A percentile compares a stretch with the other conserved stretches of the same genome.
phyloP scores from a whole-genome alignment of 78 protist species.

The Emiliania huxleyi region DNA sequence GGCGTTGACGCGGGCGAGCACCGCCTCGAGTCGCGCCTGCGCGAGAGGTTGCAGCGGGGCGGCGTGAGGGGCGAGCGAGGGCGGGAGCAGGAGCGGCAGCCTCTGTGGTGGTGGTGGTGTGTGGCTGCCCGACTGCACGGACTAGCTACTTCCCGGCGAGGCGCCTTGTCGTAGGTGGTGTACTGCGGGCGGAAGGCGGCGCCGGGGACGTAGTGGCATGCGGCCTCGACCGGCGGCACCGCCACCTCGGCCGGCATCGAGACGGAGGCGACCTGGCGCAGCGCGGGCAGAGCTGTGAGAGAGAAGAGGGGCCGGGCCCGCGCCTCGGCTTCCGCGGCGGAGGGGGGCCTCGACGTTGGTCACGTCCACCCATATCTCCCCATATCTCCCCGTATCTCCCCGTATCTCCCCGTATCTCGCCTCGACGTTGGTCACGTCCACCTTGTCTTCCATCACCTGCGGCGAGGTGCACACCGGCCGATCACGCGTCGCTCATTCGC shows the following conservation, averaged over 20 bases:
- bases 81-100: neutral
- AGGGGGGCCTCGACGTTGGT: too few relatives aligned
- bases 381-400: too few relatives aligned
- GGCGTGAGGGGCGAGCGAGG: neutral
- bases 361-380: too few relatives aligned
- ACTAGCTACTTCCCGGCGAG: too few relatives aligned
- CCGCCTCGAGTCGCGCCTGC: neutral
- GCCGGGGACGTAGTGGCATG: slow-evolving; percentile 26
- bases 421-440: slow-evolving; percentile 36
- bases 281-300: too few relatives aligned
- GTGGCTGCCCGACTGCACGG: neutral
- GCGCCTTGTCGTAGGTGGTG: neutral
- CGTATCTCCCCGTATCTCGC: too few relatives aligned
- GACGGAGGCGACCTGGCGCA: neutral
- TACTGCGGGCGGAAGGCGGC: neutral
- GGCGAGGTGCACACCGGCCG: neutral
- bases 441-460: slow-evolving; percentile 98
- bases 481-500: neutral
- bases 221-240: neutral
- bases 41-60: neutral
- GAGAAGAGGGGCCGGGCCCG: too few relatives aligned
- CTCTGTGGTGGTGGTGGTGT: neutral
- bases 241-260: neutral
- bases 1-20: neutral
- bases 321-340: too few relatives aligned